Percentiles rank a stretch among this genome's conserved stretches.
phyloP scores from a whole-genome alignment of 352 stramenopile species.

The Ochromonadaceae sp. region DNA sequence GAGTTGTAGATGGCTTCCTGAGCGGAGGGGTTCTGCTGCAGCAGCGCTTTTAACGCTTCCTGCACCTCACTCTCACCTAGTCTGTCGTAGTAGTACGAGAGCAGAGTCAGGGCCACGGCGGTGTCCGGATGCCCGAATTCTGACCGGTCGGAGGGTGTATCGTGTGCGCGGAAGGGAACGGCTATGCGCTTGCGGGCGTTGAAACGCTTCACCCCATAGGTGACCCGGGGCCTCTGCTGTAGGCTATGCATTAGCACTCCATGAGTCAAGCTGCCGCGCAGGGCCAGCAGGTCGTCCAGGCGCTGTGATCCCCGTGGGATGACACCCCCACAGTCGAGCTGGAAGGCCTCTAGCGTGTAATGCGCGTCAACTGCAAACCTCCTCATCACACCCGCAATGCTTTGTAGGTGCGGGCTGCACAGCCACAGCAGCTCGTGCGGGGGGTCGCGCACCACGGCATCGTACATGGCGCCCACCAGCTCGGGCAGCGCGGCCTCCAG shows the following conservation, averaged over 20 bases:
- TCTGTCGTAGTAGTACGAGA: conserved; percentile 62
- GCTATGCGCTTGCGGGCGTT: conserved; percentile 49
- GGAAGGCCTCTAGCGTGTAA: conserved; percentile 33
- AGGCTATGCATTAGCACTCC: conserved; percentile 55
- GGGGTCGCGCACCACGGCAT: conserved; percentile 44
- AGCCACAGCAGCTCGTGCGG: conserved; percentile 52
- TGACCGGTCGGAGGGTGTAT: conserved; percentile 52
- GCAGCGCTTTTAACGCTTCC: conserved; percentile 39
- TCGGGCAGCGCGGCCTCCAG: neutral
- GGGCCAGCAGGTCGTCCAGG: too few species aligned
- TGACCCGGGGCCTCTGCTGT: conserved; percentile 57
- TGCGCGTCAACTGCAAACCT: too few species aligned
- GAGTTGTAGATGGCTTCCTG: conserved; percentile 43
- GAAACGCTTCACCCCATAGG: conserved; percentile 46
- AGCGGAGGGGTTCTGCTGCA: conserved; percentile 46
- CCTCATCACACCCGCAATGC: too few species aligned
- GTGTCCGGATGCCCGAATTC: conserved; percentile 72
- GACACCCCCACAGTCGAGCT: too few species aligned
- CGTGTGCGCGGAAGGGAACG: conserved; percentile 59
- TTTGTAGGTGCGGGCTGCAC: conserved; percentile 19
- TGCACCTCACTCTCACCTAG: conserved; percentile 40
- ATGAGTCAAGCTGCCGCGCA: conserved; percentile 54
- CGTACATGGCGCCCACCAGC: conserved; percentile 37
- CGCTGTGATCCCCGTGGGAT: too few species aligned
- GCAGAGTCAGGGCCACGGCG: conserved; percentile 51